These are phyloP conservation scores for Starmerella sp. DNA, from an alignment of 805 yeast genomes.

Conservation along the genomic window DNA sequence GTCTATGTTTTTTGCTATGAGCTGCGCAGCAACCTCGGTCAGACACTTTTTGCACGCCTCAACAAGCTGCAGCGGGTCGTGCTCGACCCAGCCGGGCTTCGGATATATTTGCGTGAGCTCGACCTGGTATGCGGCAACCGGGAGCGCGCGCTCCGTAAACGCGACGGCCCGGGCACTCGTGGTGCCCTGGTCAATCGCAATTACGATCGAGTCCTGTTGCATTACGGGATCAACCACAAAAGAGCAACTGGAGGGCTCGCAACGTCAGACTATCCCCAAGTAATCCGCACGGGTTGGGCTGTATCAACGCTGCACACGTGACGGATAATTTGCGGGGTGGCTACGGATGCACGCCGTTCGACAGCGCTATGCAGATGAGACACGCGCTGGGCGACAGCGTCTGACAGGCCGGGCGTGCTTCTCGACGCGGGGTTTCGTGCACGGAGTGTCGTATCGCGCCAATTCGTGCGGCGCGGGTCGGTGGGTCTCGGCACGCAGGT, in stretches of 20 bases:
- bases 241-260: neutral
- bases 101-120: constrained; percentile 51
- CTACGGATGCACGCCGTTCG: too few relatives aligned
- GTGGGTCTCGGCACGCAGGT: too few relatives aligned
- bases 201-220: constrained; percentile 17
- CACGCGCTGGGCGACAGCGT: too few relatives aligned
- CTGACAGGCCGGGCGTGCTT: too few relatives aligned
- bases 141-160: constrained; percentile 60
- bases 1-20: constrained; percentile 25
- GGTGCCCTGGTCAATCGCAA: constrained; percentile 75
- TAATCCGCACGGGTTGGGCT: neutral
- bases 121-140: constrained; percentile 79
- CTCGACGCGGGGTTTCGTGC: too few relatives aligned
- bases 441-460: too few relatives aligned
- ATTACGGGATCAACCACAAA: constrained; percentile 1
- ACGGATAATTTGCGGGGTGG: neutral
- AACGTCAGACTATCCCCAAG: neutral
- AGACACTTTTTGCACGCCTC: constrained; percentile 74
- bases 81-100: constrained; percentile 68
- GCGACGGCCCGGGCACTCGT: constrained; percentile 83
- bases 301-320: neutral
- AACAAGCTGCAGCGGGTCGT: constrained; percentile 73
- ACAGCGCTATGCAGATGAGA: too few relatives aligned
- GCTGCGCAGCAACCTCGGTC: constrained; percentile 27
- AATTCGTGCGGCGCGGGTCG: too few relatives aligned